Base-by-base conservation (phyloP, 805 yeast species). In the Candida fluviatilis region DNA sequence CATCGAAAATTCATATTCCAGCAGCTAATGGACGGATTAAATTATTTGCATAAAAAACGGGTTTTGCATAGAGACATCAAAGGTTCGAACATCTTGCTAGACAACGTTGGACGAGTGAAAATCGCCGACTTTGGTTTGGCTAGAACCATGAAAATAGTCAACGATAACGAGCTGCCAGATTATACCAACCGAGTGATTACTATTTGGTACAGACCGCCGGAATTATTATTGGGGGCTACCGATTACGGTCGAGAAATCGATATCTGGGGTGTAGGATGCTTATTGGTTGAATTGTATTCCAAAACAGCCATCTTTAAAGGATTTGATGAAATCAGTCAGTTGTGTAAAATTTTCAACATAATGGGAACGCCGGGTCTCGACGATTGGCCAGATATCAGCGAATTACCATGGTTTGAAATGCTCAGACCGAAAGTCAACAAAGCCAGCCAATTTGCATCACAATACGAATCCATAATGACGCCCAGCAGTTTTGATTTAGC, bases 151-250 rank as follows among this genome's bases (percentile, higher is more conserved):
- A 81, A 79, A 51, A 68, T 73, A 17, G 62, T 75, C 25, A 66
- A 65, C 43, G 57, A 64, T 3, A 69, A 71, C 6, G 76, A 75
- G 34, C 68, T 75, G 15, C 84, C 86, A 3, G 93, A 89, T 50
- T 91, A 91, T 60, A 91, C 99, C 2, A 93, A 93, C 57, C 66
- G 99, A 39, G 98, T 93, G 29, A 93, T 93, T 38, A 93, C 99
- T 0, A 66, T 93, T 27, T 93, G 99, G 99, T 91, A 93, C 58
- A 75, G 99, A 42, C 99, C 99, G 1, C 98, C 98, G 0, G 99
- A 91, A 58, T 71, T 93, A 23, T 65, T 93, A 27, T 61, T 93
- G 41, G 99, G 99, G 1, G 80, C 95, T 0, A 90, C 98, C 0
- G 82, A 80, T 41, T 93, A 93, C 60, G 93, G 90, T 0, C 65